phyloP scores from a whole-genome alignment of 108 stramenopile genomes.

The Skeletonema potamos region DNA sequence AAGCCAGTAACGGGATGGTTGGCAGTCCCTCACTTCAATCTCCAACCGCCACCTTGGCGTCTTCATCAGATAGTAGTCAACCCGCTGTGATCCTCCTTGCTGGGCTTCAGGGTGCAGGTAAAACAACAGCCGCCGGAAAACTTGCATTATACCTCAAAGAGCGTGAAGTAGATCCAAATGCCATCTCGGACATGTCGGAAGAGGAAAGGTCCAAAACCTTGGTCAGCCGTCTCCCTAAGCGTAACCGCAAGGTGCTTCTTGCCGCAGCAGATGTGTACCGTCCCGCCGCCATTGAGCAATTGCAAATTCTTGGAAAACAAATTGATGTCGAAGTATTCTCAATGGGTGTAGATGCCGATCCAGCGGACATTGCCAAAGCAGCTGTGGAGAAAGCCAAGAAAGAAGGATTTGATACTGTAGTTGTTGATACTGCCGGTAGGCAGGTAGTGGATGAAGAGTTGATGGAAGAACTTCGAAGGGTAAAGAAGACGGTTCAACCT shows the following conservation, averaged over 20 bases:
- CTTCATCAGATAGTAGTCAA: slow-evolving; percentile 27
- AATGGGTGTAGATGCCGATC: slow-evolving; percentile 80
- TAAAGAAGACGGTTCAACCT: slow-evolving; percentile 79
- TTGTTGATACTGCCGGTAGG: slow-evolving; percentile 97
- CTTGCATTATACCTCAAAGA: slow-evolving; percentile 87
- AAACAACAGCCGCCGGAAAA: slow-evolving; percentile 94
- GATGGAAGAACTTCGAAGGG: slow-evolving; percentile 88
- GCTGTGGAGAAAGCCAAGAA: slow-evolving; percentile 79
- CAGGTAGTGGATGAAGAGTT: slow-evolving; percentile 92
- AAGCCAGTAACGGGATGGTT: slow-evolving; percentile 7
- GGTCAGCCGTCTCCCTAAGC: slow-evolving; percentile 61
- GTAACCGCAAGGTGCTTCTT: slow-evolving; percentile 82
- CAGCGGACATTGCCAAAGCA: slow-evolving; percentile 84
- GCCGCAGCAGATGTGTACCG: slow-evolving; percentile 96
- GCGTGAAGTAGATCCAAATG: slow-evolving; percentile 75
- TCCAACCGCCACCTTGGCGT: slow-evolving; percentile 69
- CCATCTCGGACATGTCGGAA: slow-evolving; percentile 44
- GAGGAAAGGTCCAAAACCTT: slow-evolving; percentile 50
- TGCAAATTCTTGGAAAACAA: slow-evolving; percentile 81
- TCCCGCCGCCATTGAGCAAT: slow-evolving; percentile 94
- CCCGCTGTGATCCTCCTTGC: slow-evolving; percentile 92
- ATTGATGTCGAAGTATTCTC: slow-evolving; percentile 86
- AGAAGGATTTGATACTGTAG: slow-evolving; percentile 89
- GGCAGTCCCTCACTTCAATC: slow-evolving; percentile 21
- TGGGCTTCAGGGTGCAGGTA: slow-evolving; percentile 96